Conservation (phyloP, 1,139 yeast genomes). For the Sporopachydermia cereana region DNA sequence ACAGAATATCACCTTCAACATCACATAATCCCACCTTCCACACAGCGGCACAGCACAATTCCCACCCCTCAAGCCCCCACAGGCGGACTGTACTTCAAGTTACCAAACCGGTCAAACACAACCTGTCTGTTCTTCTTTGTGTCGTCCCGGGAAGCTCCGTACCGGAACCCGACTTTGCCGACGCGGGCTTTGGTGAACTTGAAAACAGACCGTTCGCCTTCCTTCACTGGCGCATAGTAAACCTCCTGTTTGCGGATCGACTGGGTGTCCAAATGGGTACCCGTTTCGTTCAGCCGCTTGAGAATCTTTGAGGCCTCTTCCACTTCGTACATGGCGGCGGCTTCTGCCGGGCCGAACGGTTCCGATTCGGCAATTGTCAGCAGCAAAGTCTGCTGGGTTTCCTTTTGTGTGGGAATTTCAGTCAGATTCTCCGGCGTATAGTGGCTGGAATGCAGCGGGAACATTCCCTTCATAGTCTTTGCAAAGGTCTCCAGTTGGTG, state of each 20-base stretch:
- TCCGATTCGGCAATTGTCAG: slow-evolving; percentile 86
- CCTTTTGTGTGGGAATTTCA: slow-evolving; percentile 89
- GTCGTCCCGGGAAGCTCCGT: slow-evolving; percentile 86
- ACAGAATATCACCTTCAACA: not conserved
- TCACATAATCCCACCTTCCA: too few species aligned
- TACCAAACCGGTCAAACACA: slow-evolving; percentile 64
- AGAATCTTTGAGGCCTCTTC: slow-evolving; percentile 79
- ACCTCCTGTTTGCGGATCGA: slow-evolving; percentile 16
- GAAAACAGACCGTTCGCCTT: slow-evolving; percentile 54
- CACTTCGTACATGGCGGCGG: slow-evolving; percentile 73
- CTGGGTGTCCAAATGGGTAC: slow-evolving; percentile 28
- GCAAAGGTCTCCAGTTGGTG: slow-evolving; percentile 47
- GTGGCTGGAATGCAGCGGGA: slow-evolving; percentile 47
- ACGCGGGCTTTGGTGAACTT: slow-evolving; percentile 66
- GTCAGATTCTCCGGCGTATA: slow-evolving; percentile 56
- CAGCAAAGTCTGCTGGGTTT: slow-evolving; percentile 74
- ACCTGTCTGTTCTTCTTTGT: slow-evolving; percentile 75
- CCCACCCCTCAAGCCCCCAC: not conserved
- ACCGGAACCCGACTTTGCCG: slow-evolving; percentile 82
- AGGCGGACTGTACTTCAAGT: slow-evolving; percentile 29
- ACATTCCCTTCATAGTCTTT: slow-evolving; percentile 59
- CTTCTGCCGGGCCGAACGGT: slow-evolving; percentile 96
- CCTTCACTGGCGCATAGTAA: slow-evolving; percentile 37
- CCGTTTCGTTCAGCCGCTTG: slow-evolving; percentile 48
- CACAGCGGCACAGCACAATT: too few species aligned